Conservation (phyloP, 2,329 filamentous ascomycete genomes). For the Coniochaeta ligniaria region DNA sequence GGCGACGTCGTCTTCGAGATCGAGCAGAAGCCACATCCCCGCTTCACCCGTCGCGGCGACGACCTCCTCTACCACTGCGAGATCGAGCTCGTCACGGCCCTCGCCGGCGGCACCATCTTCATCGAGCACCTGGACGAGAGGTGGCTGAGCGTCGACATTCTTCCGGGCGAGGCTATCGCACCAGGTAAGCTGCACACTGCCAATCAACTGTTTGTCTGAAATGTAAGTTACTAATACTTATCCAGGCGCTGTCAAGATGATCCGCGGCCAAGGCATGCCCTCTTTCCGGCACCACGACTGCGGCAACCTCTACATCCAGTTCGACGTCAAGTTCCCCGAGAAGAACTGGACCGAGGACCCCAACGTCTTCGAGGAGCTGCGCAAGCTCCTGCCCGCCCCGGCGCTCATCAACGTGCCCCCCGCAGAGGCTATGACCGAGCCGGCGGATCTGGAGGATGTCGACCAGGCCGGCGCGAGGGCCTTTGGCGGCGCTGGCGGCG, state of each 20-base stretch:
- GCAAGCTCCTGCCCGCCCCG: conserved; percentile 74
- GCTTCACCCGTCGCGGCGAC: conserved; percentile 94
- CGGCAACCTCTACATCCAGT: conserved; percentile 95
- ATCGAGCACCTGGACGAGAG: conserved; percentile 96
- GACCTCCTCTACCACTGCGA: conserved; percentile 93
- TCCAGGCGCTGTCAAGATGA: conserved; percentile 81
- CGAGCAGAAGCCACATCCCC: conserved; percentile 94
- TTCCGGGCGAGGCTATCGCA: conserved; percentile 89
- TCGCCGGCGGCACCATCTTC: conserved; percentile 84
- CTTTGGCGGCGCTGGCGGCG: conserved; percentile 52
- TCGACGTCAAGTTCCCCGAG: conserved; percentile 94
- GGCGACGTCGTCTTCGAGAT: conserved; percentile 99
- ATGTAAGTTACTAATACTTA: conserved; percentile 10
- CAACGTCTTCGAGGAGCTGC: conserved; percentile 69
- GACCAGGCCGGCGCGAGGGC: conserved; percentile 65
- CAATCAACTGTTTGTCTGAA: background rate
- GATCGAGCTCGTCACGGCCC: conserved; percentile 89
- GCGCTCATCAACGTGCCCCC: conserved; percentile 60
- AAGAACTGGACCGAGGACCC: conserved; percentile 61
- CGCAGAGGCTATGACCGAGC: conserved; percentile 82
- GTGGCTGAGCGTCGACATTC: conserved; percentile 90
- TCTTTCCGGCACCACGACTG: conserved; percentile 90
- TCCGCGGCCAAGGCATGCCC: conserved; percentile 96
- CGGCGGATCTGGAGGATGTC: conserved; percentile 78
- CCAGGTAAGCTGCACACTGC: conserved; percentile 57